phyloP scores from a whole-genome alignment of 2,329 filamentous ascomycete species.

The Lojkania enalia region DNA sequence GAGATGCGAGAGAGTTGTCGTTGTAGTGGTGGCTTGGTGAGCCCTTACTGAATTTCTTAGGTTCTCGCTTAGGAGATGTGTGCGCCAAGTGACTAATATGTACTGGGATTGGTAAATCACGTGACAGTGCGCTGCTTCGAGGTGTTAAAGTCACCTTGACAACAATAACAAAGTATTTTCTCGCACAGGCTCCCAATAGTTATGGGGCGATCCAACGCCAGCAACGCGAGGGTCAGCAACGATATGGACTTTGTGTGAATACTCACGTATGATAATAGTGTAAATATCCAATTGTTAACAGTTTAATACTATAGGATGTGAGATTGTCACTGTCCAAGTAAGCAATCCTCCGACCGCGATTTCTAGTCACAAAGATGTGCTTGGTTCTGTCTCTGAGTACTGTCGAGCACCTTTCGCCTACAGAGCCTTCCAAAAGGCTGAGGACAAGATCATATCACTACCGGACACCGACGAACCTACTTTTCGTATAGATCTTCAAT shows the following conservation, averaged over 20 bases:
- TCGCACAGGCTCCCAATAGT: not conserved
- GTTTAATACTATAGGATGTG: constrained; percentile 15
- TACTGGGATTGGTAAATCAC: not conserved
- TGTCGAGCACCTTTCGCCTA: constrained; percentile 13
- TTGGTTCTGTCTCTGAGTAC: constrained; percentile 9
- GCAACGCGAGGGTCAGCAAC: not conserved
- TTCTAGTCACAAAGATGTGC: constrained; percentile 13
- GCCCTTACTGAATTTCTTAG: constrained; percentile 7
- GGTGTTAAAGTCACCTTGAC: not conserved
- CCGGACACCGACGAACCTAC: constrained; percentile 11
- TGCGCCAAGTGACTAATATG: constrained; percentile 13
- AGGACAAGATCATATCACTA: constrained; percentile 4
- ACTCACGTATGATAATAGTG: too few relatives aligned
- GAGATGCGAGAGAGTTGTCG: constrained; percentile 39
- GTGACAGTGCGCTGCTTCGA: not conserved
- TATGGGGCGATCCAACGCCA: not conserved
- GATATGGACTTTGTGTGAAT: constrained; percentile 1
- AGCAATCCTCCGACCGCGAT: constrained; percentile 7
- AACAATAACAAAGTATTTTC: not conserved
- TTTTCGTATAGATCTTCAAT: constrained; percentile 16
- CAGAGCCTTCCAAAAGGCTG: constrained; percentile 13
- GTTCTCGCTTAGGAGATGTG: constrained; percentile 11
- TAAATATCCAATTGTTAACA: too few relatives aligned
- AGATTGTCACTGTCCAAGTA: constrained; percentile 15
- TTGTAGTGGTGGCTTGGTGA: constrained; percentile 18